Percentiles rank a stretch among this genome's conserved stretches.
phyloP scores from a whole-genome alignment of 192 early-diverging fungal species.

The Paraglomus occultum region DNA sequence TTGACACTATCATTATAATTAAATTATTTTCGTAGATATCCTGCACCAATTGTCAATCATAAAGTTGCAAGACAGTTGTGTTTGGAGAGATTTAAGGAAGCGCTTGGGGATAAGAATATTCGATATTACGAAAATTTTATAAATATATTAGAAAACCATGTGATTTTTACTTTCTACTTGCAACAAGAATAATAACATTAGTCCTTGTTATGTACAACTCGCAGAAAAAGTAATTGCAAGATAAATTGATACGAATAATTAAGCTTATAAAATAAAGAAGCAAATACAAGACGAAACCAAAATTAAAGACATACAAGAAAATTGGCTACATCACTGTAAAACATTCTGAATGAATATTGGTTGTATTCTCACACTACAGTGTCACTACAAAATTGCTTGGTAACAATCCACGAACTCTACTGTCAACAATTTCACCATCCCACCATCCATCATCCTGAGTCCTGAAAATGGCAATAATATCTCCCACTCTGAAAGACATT shows the following conservation, averaged over 20 bases:
- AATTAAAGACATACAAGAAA: too few relatives aligned
- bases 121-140: too few relatives aligned
- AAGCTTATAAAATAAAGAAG: too few relatives aligned
- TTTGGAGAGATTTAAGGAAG: constrained; percentile 49
- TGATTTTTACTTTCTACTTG: too few relatives aligned
- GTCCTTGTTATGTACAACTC: too few relatives aligned
- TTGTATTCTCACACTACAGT: constrained; percentile 15
- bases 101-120: constrained; percentile 1
- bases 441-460: constrained; percentile 59
- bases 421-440: constrained; percentile 45
- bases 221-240: too few relatives aligned
- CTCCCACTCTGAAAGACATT: constrained; percentile 46
- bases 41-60: constrained; percentile 67
- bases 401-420: constrained; percentile 36
- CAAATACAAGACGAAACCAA: too few relatives aligned
- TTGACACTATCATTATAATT: background rate
- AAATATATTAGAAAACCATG: too few relatives aligned
- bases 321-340: too few relatives aligned
- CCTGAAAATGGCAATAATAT: constrained; percentile 44
- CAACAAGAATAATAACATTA: too few relatives aligned
- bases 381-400: constrained; percentile 43
- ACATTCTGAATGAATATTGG: too few relatives aligned
- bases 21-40: constrained; percentile 42
- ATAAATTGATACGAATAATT: too few relatives aligned
- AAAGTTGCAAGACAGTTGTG: constrained; percentile 48